Conservation (phyloP, 1,139 yeast species). For the Lodderomyces margitis region DNA sequence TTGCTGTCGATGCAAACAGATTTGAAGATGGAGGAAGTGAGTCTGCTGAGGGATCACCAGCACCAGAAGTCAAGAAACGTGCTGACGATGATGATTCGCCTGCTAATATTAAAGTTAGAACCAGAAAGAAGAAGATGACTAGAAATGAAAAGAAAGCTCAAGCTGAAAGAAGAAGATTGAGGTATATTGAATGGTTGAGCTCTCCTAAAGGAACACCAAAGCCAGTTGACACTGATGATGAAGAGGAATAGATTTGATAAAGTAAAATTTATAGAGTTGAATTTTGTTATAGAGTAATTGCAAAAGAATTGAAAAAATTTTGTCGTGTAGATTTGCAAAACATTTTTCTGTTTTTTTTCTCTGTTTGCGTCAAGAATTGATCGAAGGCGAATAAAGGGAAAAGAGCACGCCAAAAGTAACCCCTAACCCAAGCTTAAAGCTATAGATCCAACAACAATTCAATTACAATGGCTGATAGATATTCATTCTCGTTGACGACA, state of each 20-base stretch:
- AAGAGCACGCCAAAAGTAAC: too few relatives aligned
- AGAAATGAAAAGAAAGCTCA: slow-evolving; percentile 92
- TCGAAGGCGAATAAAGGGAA: slow-evolving; percentile 19
- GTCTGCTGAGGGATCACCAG: slow-evolving; percentile 20
- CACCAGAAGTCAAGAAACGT: slow-evolving; percentile 35
- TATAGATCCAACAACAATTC: background rate
- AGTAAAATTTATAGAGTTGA: background rate
- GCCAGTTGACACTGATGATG: slow-evolving; percentile 91
- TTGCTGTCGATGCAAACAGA: slow-evolving; percentile 70
- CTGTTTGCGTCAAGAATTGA: too few relatives aligned
- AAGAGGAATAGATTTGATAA: slow-evolving; percentile 41
- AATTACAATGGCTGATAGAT: slow-evolving; percentile 84
- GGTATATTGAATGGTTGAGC: slow-evolving; percentile 92
- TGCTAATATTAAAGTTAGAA: slow-evolving; percentile 88
- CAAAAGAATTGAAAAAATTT: background rate
- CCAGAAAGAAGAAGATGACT: slow-evolving; percentile 93
- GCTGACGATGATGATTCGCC: slow-evolving; percentile 86
- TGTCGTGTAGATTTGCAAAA: slow-evolving; percentile 2
- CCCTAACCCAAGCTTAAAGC: too few relatives aligned
- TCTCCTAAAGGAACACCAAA: slow-evolving; percentile 98
- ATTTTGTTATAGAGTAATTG: background rate
- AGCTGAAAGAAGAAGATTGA: slow-evolving; percentile 89
- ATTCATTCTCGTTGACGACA: slow-evolving; percentile 94
- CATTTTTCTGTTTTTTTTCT: background rate
- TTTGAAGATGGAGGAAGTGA: slow-evolving; percentile 71